Evolutionary conservation across 257 asterid genomes (phyloP).

Genomic region (Jaltomata sinuosa): DNA sequence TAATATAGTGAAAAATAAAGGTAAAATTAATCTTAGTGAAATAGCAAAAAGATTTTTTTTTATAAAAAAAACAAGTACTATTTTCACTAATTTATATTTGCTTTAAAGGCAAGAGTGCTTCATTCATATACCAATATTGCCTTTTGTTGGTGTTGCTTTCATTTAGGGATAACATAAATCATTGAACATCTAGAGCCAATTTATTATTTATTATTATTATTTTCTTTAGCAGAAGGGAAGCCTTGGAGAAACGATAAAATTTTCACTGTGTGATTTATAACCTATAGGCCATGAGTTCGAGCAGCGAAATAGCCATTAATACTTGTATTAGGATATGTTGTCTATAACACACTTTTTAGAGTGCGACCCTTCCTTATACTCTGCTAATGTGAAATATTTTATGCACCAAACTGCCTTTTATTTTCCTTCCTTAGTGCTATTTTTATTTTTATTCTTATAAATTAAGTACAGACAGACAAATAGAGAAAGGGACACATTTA

Average conservation of each 20-base stretch:
- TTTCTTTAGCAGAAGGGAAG: too few relatives aligned
- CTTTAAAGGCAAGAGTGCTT: background rate
- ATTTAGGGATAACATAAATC: background rate
- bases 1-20: background rate
- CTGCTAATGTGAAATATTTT: background rate
- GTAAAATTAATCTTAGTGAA: background rate
- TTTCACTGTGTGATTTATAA: background rate
- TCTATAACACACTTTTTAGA: background rate
- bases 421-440: background rate
- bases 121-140: background rate
- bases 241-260: background rate
- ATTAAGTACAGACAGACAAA: background rate
- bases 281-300: rapidly evolving
- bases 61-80: too few relatives aligned
- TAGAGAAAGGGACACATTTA: background rate
- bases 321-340: background rate
- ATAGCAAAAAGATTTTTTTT: background rate
- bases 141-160: background rate
- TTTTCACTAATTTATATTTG: background rate
- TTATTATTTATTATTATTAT: background rate
- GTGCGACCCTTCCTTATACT: rapidly evolving
- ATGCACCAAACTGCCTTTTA: background rate
- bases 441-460: too few relatives aligned
- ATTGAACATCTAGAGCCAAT: background rate
- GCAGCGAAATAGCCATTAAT: rapidly evolving